phyloP scores from a whole-genome alignment of 495 filamentous ascomycete genomes.

The Penicillium arizonense region DNA sequence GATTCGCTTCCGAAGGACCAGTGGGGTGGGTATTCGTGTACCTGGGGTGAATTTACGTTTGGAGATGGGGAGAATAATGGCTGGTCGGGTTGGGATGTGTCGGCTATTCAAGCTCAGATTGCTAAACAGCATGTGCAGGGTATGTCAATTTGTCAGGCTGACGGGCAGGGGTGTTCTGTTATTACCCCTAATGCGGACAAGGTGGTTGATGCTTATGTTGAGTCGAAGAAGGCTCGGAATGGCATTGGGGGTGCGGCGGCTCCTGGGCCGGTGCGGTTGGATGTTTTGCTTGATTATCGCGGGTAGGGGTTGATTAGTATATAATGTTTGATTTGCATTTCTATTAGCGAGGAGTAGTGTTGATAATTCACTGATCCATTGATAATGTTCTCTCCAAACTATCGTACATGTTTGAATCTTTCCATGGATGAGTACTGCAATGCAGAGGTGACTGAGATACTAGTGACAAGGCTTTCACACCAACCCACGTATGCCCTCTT shows the following conservation, averaged over 20 bases:
- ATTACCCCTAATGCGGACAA: constrained; percentile 29
- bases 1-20: constrained; percentile 29
- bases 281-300: constrained; percentile 30
- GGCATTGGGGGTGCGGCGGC: constrained; percentile 35
- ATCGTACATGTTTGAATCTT: too few species aligned
- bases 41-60: constrained; percentile 48
- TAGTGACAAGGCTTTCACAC: too few species aligned
- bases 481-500: too few species aligned
- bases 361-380: too few species aligned
- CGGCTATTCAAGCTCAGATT: constrained; percentile 43
- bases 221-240: constrained; percentile 26
- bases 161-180: constrained; percentile 30
- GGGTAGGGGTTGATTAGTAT: constrained; percentile 10
- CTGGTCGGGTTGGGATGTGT: constrained; percentile 47
- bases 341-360: not conserved
- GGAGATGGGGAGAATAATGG: constrained; percentile 33
- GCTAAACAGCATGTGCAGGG: constrained; percentile 32
- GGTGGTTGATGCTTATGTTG: constrained; percentile 34
- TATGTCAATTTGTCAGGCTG: constrained; percentile 35
- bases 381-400: too few species aligned
- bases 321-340: not conserved
- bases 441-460: too few species aligned
- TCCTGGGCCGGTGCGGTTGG: constrained; percentile 31
- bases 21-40: constrained; percentile 39
- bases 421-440: too few species aligned